Base-by-base conservation (phyloP, 768 basidiomycete species). In the Mycena amicta region DNA sequence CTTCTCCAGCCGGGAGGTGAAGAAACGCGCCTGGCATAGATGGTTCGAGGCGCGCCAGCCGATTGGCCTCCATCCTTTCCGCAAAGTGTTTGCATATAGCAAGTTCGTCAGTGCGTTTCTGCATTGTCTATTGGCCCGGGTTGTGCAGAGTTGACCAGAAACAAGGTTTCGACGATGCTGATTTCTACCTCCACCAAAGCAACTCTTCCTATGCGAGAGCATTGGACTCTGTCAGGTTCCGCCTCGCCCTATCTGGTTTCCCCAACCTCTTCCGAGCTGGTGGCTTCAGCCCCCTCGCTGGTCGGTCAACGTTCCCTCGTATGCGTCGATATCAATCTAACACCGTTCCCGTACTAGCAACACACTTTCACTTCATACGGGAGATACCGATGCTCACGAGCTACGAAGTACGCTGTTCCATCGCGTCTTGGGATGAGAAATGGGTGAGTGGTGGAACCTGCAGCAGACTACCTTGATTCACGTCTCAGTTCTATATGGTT, bases 161-260 rank as follows among this genome's bases (percentile, higher is more conserved):
- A 4, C 25, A 53, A 89, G 88, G 79, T 55, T 63, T 86, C 5
- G 90, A 92, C 61, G 91, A 92, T 43, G 80, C 81, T 41, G 92
- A 93, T 70, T 86, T 86, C 65, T 84, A 89, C 67, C 68, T 80
- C 13, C 91, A 93, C 66, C 76, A 93, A 57, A 91, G 89, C 69
- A 93, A 93, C 67, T 91, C 90, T 0, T 87, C 84, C 52, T 93
- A 93, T 61, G 82, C 88, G 3, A 92, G 90, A 78, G 88, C 75
- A 6, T 67, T 84, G 4, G 83, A 85, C 61, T 62, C 71, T 11
- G 77, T 78, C 3, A 78, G 85, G 0, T 77, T 85, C 67, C 79
- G 81, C 50, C 68, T 77, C 1, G 76, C 80, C 0, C 59, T 89
- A 3, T 62, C 67, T 4, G 72, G 78, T 53, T 87, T 87, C 68